Conservation (phyloP, 345 rosid genomes). For the Hibiscus trionum region DNA sequence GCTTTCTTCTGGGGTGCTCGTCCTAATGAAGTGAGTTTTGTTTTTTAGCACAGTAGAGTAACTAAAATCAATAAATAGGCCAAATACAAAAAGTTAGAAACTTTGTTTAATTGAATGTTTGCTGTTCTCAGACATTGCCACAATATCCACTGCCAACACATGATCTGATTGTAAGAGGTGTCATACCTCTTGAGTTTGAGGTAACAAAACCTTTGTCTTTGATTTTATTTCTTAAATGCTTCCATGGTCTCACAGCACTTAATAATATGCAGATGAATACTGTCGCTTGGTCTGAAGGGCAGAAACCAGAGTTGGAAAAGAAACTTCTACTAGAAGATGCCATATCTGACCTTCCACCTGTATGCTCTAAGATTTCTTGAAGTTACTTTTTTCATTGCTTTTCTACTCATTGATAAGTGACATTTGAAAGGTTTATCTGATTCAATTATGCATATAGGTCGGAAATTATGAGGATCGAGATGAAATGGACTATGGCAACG, state of each 20-base stretch:
- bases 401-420: neutral
- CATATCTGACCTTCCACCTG: constrained; percentile 49
- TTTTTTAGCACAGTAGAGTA: too few species aligned
- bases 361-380: constrained; percentile 10
- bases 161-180: constrained; percentile 53
- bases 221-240: neutral
- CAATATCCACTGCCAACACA: constrained; percentile 79
- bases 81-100: neutral
- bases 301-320: constrained; percentile 19
- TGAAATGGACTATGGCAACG: constrained; percentile 36
- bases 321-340: constrained; percentile 45
- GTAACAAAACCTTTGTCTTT: constrained; percentile 21
- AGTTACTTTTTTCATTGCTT: neutral
- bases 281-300: constrained; percentile 43
- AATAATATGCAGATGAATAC: constrained; percentile 27
- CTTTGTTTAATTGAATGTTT: neutral
- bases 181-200: constrained; percentile 51
- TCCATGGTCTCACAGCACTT: neutral
- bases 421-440: neutral
- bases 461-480: constrained; percentile 33
- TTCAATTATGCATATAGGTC: constrained; percentile 25
- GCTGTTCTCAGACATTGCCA: constrained; percentile 44
- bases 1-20: neutral
- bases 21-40: neutral
- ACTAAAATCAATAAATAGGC: neutral